Evolutionary conservation across 202 grass and related monocot species (phyloP).

Genomic region (Carex arenaria): DNA sequence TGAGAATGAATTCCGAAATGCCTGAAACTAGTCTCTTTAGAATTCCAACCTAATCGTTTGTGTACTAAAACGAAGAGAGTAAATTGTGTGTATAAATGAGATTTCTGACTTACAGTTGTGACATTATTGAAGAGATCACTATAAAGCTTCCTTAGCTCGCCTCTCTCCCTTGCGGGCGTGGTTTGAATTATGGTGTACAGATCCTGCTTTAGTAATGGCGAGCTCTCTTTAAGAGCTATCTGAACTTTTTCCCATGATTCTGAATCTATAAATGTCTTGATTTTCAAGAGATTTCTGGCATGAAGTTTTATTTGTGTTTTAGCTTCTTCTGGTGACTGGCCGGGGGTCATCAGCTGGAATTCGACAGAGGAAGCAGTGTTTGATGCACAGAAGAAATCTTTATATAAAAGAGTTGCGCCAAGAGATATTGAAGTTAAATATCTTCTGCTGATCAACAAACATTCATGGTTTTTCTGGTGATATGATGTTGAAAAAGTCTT

Average conservation of each 20-base stretch:
- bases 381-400: slow-evolving; percentile 15
- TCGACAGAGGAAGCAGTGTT: slow-evolving; percentile 38
- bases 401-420: not conserved
- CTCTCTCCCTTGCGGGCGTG: slow-evolving; percentile 30
- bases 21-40: not conserved
- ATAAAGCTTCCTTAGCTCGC: slow-evolving; percentile 70
- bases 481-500: slow-evolving; percentile 7
- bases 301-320: slow-evolving; percentile 39
- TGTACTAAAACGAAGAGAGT: not conserved
- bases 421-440: slow-evolving; percentile 8
- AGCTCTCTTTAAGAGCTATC: slow-evolving; percentile 45
- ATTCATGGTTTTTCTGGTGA: not conserved
- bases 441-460: slow-evolving; percentile 23
- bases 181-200: slow-evolving; percentile 86
- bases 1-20: not conserved
- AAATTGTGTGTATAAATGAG: not conserved
- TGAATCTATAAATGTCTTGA: slow-evolving; percentile 58
- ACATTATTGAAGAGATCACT: slow-evolving; percentile 78
- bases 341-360: slow-evolving; percentile 45
- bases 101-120: slow-evolving; percentile 37
- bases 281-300: slow-evolving; percentile 52
- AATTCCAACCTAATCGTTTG: not conserved
- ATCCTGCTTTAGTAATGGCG: slow-evolving; percentile 72
- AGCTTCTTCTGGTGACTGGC: slow-evolving; percentile 64
- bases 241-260: slow-evolving; percentile 65